Evolutionary conservation across 2,329 filamentous ascomycete species (phyloP).

Genomic region (Botrytis medusae): DNA sequence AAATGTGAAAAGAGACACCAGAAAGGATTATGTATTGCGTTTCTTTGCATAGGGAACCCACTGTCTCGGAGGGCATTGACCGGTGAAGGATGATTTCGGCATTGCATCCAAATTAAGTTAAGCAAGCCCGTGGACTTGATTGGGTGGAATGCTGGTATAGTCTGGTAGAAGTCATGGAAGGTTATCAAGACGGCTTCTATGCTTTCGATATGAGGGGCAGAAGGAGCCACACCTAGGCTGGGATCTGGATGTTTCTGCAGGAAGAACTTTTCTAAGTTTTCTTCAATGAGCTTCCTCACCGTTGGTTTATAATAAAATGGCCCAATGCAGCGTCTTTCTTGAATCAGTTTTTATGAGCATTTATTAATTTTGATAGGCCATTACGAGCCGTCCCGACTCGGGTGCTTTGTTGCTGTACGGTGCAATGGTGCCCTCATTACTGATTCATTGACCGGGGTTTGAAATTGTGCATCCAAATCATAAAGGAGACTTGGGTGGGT

Average conservation of each 20-base stretch:
- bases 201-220: conserved; percentile 17
- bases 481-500: conserved; percentile 10
- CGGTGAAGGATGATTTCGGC: conserved; percentile 17
- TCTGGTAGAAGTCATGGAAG: conserved; percentile 20
- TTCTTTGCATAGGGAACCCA: conserved; percentile 4
- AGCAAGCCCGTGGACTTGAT: not conserved
- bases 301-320: conserved; percentile 7
- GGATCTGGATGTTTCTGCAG: conserved; percentile 16
- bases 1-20: conserved; percentile 7
- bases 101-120: conserved; percentile 9
- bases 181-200: conserved; percentile 14
- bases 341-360: not conserved
- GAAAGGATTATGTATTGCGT: not conserved
- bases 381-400: conserved; percentile 1
- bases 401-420: not conserved
- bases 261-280: conserved; percentile 4
- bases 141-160: conserved; percentile 9
- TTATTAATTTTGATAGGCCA: not conserved
- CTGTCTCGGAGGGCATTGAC: conserved; percentile 21
- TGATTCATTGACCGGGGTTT: conserved; percentile 12
- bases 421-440: conserved; percentile 8
- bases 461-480: conserved; percentile 20
- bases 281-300: conserved; percentile 10
- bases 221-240: not conserved
- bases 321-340: not conserved